Base-by-base conservation (phyloP, 169 alveolate genomes). In the Eimeria tenella region DNA sequence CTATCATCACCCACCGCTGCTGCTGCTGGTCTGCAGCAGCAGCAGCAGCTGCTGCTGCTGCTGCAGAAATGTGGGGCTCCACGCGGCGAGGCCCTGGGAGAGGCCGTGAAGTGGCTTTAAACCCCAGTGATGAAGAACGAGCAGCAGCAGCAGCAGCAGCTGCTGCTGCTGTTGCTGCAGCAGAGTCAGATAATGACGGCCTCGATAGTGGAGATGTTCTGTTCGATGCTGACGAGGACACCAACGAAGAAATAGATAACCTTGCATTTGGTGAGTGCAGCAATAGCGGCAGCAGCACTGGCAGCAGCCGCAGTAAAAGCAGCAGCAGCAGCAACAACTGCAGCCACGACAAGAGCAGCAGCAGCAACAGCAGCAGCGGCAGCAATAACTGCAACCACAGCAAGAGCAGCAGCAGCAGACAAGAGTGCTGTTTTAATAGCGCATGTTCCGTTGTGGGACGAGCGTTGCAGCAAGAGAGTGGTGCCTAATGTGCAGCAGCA, bases 111-210 rank as follows among this genome's bases (percentile, higher is more conserved):
- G 84, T 4, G 60, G 62, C 11, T 4, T n/a, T 74, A 56, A 3
- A 42, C 25, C 42, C 62, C 42, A 17, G 31, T 74, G 84, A 74
- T 8, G 84, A 74, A 31, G 84, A 49, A 74, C 11, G 11, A 74
- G 84, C 60, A 74, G 77, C 77, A 68, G 62, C 84, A 74, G 84
- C 84, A 42, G 84, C 84, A 42, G 84, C 84, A 10, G 84, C 84
- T 0, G 84, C 58, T 15, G 84, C 58, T 11, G 84, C 52, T 8
- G 55, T 13, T 8, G 82, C 82, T 8, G 82, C 82, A 11, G 81
- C 49, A 15, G 82, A 31, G 5, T 6, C 82, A 15, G 82, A 74
- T 19, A 17, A n/a, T 15, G 84, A 74, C 55, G 9, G 84, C 17
- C 62, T 74, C 17, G 84, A 74, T 53, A 74, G 84, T 19, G 84